Evolutionary conservation across 1,284 basidiomycete genomes (phyloP).

Genomic region (Cutaneotrichosporon sp.): DNA sequence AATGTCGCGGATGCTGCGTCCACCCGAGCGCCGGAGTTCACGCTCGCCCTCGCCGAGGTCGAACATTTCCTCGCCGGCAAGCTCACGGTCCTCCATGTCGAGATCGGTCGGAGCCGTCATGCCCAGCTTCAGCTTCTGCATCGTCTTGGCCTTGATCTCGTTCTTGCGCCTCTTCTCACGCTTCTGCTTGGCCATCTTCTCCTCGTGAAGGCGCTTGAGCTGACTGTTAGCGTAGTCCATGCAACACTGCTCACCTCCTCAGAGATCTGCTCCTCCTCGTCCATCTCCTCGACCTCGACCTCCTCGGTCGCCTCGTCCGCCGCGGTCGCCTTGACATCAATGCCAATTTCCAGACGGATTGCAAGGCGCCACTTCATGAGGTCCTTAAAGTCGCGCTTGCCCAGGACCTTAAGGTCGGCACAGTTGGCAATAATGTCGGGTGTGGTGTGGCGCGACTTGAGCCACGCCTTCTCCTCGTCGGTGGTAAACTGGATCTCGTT

Average conservation of each 20-base stretch:
- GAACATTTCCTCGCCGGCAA: slow-evolving; percentile 69
- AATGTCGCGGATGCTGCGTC: slow-evolving; percentile 50
- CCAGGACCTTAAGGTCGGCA: slow-evolving; percentile 91
- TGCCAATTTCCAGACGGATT: slow-evolving; percentile 76
- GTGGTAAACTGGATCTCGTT: slow-evolving; percentile 79
- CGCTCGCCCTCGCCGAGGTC: slow-evolving; percentile 66
- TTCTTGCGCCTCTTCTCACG: slow-evolving; percentile 82
- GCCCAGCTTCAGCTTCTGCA: slow-evolving; percentile 92
- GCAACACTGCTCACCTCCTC: slow-evolving; percentile 61
- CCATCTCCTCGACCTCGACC: slow-evolving; percentile 69
- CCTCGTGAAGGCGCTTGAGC: slow-evolving; percentile 78
- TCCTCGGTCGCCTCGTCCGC: slow-evolving; percentile 70
- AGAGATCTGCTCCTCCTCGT: slow-evolving; percentile 82
- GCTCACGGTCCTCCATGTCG: slow-evolving; percentile 64
- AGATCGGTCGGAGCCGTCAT: slow-evolving; percentile 98
- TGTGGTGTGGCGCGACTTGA: slow-evolving; percentile 65
- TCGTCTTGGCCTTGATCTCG: slow-evolving; percentile 78
- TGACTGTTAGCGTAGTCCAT: slow-evolving; percentile 39
- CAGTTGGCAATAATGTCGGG: slow-evolving; percentile 75
- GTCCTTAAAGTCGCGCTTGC: slow-evolving; percentile 93
- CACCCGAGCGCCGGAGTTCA: slow-evolving; percentile 51
- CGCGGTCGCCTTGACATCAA: slow-evolving; percentile 69
- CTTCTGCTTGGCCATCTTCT: slow-evolving; percentile 66
- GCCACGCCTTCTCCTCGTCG: slow-evolving; percentile 84
- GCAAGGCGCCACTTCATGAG: slow-evolving; percentile 85